A percentile compares a stretch with the other conserved stretches of the same genome.
Evolutionary conservation across 2,329 filamentous ascomycete species (phyloP).

Genomic region (Piedraia hortae): DNA sequence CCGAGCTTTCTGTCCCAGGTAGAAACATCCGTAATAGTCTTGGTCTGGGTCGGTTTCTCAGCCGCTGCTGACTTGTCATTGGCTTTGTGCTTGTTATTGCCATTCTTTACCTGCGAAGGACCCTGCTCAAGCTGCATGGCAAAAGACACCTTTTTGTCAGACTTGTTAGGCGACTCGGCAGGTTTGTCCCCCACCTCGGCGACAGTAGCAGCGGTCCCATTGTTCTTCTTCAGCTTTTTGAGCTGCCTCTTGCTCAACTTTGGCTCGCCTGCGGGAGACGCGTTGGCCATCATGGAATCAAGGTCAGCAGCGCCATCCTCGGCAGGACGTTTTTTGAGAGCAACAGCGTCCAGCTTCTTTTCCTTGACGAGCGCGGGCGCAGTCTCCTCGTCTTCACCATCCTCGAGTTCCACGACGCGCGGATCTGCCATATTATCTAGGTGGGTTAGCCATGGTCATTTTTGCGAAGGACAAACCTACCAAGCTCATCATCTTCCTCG

Average conservation of each 20-base stretch:
- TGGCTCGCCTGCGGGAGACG: conserved; percentile 32
- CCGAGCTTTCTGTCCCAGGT: conserved; percentile 90
- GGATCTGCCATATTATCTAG: conserved; percentile 41
- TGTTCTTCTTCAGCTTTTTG: conserved; percentile 98
- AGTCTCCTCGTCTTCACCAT: conserved; percentile 54
- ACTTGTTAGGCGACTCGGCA: conserved; percentile 23
- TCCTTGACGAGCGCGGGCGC: conserved; percentile 30
- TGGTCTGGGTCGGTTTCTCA: conserved; percentile 26
- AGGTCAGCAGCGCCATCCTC: conserved; percentile 42
- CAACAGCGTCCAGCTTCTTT: conserved; percentile 41
- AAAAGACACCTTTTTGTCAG: conserved; percentile 92
- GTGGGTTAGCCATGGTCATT: no score
- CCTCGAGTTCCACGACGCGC: conserved; percentile 59
- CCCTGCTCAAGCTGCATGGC: conserved; percentile 97
- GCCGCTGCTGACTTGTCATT: conserved; percentile 14
- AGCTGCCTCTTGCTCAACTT: conserved; percentile 88
- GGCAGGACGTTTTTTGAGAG: conserved; percentile 49
- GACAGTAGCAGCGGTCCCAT: conserved; percentile 48
- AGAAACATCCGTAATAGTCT: conserved; percentile 65
- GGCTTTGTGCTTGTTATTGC: no score
- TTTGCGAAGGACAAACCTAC: no score
- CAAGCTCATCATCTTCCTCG: conserved; percentile 12
- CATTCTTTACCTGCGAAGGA: conserved; percentile 42
- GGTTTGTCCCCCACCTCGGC: conserved; percentile 27
- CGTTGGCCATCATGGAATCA: conserved; percentile 65